Evolutionary conservation across 257 asterid genomes (phyloP), one percentile per base, ranked within the genome.

Genomic region (Leonotis leonurus): DNA sequence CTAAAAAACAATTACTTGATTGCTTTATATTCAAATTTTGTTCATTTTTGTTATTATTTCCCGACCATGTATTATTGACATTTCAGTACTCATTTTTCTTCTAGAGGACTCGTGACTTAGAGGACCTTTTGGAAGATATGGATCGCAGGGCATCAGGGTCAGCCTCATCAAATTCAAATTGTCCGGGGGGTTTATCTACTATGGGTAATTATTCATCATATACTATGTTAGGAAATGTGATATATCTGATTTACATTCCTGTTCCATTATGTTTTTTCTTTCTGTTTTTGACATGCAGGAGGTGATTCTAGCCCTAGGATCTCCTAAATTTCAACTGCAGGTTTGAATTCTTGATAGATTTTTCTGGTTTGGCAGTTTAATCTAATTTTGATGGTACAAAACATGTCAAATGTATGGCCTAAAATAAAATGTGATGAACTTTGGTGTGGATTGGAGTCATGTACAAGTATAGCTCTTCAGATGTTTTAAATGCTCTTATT

Each of bases 61-160:
- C 39, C 25, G 57, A 24, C 50, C n/a, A 30, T 24, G 37, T 63
- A n/a, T n/a, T 40, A 8, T 21, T 53, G 9, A 25, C 11, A 55
- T 52, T 17, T 41, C 50, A 24, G 41, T 44, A 43, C 62, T 72
- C 61, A 46, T 50, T 57, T 32, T 56, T 63, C 72, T 61, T 72
- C 39, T 43, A 92, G 97, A 81, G 85, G 77, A 79, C 77, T 54
- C 54, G 8, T 67, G 69, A 76, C 68, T 50, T 88, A 69, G 87
- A 89, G 78, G 74, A 65, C 66, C 69, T 74, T 48, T 62, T 75
- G 58, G 75, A 53, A 58, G 71, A 73, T 37, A 45, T 20, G 68
- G 77, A 80, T 69, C 57, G 50, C 65, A 75, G 73, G 67, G 64
- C 76, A 16, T 79, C 86, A 25, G 81, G 76, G 56, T 51, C 73